Conservation (phyloP, 208 protist species). For the Trypanosoma platydactyli region DNA sequence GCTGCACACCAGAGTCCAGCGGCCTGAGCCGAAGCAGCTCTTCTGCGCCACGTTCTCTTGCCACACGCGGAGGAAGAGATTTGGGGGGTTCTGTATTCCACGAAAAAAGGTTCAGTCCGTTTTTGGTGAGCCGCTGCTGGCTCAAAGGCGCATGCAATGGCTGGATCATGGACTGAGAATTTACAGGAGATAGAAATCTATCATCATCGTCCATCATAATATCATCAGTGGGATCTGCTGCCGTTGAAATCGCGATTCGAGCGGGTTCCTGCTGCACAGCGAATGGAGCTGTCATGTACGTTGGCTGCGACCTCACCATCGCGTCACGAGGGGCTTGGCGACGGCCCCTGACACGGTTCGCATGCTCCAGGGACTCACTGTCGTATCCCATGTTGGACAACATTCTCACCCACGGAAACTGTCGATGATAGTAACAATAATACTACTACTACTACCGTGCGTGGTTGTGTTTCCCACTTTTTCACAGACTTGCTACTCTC, state of each 20-base stretch:
- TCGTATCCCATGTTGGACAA: constrained; percentile 45
- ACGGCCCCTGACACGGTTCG: constrained; percentile 41
- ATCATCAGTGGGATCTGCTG: constrained; percentile 1
- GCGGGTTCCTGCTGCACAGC: constrained; percentile 21
- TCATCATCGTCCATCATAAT: constrained; percentile 1
- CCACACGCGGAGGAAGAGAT: background rate
- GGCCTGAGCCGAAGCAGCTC: constrained; percentile 20
- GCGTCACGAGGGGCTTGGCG: constrained; percentile 65
- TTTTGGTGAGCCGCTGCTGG: constrained; percentile 17
- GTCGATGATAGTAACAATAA: background rate
- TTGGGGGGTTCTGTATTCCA: constrained; percentile 51
- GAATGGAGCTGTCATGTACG: constrained; percentile 29
- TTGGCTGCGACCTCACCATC: constrained; percentile 13
- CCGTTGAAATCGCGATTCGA: constrained; percentile 1
- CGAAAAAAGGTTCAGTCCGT: constrained; percentile 68
- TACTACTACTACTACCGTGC: too few relatives aligned
- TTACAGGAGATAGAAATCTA: constrained; percentile 25
- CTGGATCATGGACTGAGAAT: too few relatives aligned
- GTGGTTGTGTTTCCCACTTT: too few relatives aligned
- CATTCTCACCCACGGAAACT: constrained; percentile 11
- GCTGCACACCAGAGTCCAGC: constrained; percentile 20
- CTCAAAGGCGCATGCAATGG: background rate
- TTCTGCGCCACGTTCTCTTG: constrained; percentile 5
- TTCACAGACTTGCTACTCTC: background rate
- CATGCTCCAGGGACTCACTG: constrained; percentile 44